Evolutionary conservation across 768 basidiomycete genomes (phyloP).

Genomic region (Lanmaoa pseudosensibilis): DNA sequence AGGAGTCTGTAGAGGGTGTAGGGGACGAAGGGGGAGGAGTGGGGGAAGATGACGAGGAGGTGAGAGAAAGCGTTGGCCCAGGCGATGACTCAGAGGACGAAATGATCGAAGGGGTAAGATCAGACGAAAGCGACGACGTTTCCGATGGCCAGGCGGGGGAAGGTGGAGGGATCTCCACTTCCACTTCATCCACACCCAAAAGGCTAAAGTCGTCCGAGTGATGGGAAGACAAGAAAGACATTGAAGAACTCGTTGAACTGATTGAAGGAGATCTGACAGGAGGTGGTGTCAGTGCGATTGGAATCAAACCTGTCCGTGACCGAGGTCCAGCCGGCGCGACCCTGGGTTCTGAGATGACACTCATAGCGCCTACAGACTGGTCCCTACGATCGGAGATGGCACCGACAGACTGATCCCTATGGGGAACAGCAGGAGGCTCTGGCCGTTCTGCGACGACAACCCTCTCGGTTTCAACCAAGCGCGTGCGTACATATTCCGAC

Average conservation of each 20-base stretch:
- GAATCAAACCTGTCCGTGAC: constrained; percentile 24
- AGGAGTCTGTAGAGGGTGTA: constrained; percentile 31
- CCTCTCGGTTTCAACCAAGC: constrained; percentile 23
- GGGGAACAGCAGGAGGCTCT: constrained; percentile 17
- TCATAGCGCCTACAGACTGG: constrained; percentile 47
- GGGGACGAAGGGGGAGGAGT: constrained; percentile 39
- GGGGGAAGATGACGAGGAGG: constrained; percentile 36
- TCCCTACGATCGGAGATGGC: constrained; percentile 43
- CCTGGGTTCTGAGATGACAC: constrained; percentile 36
- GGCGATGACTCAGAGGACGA: constrained; percentile 37
- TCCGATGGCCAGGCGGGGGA: constrained; percentile 41
- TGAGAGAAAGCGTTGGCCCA: constrained; percentile 40
- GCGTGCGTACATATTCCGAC: constrained; percentile 52
- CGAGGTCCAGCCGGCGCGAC: constrained; percentile 27
- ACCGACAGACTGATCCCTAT: constrained; percentile 46
- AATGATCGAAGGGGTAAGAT: constrained; percentile 34
- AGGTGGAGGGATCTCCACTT: constrained; percentile 21
- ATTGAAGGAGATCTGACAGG: constrained; percentile 42
- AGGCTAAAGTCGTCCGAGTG: constrained; percentile 70
- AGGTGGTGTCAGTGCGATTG: constrained; percentile 46
- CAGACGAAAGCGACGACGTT: constrained; percentile 27
- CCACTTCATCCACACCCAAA: constrained; percentile 38
- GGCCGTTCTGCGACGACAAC: constrained; percentile 15
- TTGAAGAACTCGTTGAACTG: constrained; percentile 34
- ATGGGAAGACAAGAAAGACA: constrained; percentile 57